These are phyloP conservation scores for Irineochytrium annulatum DNA, from an alignment of 192 early-diverging fungal genomes.

Conservation along the genomic window DNA sequence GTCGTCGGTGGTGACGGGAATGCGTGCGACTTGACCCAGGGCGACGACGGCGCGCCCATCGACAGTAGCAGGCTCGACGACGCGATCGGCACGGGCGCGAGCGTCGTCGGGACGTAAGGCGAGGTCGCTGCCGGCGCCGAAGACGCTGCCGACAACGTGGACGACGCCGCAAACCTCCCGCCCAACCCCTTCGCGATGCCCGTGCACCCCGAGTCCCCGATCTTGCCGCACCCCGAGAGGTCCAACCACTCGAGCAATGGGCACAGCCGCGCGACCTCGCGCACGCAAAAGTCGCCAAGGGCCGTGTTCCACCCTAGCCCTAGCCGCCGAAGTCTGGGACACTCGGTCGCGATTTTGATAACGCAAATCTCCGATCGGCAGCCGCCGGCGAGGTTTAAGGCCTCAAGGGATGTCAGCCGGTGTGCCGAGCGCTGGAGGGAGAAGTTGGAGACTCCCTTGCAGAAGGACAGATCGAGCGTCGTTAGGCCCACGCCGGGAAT, in stretches of 20 bases:
- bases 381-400: constrained; percentile 53
- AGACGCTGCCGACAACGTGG: constrained; percentile 12
- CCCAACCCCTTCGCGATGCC: constrained; percentile 37
- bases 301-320: constrained; percentile 55
- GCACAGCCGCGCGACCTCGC: constrained; percentile 52
- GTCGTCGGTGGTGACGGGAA: background rate
- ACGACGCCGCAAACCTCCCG: constrained; percentile 11
- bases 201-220: constrained; percentile 49
- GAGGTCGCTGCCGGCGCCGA: background rate
- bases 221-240: constrained; percentile 50
- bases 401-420: constrained; percentile 32
- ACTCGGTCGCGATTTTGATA: constrained; percentile 49
- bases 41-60: background rate
- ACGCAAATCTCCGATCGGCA: constrained; percentile 53
- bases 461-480: constrained; percentile 52
- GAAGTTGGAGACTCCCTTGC: constrained; percentile 56
- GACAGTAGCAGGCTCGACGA: background rate
- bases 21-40: background rate
- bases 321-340: constrained; percentile 38
- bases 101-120: background rate
- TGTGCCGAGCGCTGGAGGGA: constrained; percentile 50
- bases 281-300: constrained; percentile 50
- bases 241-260: constrained; percentile 44
- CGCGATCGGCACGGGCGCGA: background rate
- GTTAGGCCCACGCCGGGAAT: constrained; percentile 30